Conservation (phyloP, 2,329 filamentous ascomycete genomes). For the Ophiostoma montium region DNA sequence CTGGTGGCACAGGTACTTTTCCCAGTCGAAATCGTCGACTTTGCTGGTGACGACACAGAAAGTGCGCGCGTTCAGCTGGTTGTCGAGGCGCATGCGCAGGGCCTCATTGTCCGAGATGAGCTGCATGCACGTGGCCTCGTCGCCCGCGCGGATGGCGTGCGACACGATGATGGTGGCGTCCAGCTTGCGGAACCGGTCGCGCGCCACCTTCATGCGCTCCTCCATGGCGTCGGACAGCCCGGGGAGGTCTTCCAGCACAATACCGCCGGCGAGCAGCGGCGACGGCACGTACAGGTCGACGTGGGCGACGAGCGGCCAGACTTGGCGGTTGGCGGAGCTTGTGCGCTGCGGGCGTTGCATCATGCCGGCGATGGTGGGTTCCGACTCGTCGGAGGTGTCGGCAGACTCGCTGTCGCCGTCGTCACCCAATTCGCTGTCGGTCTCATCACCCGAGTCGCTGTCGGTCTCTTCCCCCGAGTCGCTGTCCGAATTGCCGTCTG, state of each 20-base stretch:
- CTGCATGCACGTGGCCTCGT: constrained; percentile 14
- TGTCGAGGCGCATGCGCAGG: constrained; percentile 17
- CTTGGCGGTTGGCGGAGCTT: not conserved
- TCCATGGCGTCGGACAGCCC: constrained; percentile 30
- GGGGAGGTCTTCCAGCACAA: constrained; percentile 38
- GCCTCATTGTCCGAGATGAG: constrained; percentile 19
- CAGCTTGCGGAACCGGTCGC: constrained; percentile 11
- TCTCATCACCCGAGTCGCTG: too few species aligned
- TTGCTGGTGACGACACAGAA: constrained; percentile 19
- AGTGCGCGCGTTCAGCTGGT: constrained; percentile 12
- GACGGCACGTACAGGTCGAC: constrained; percentile 31
- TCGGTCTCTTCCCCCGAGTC: too few species aligned
- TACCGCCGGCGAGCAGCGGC: constrained; percentile 30
- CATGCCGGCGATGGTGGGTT: not conserved
- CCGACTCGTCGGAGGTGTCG: not conserved
- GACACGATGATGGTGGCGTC: constrained; percentile 19
- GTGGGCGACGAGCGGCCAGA: constrained; percentile 24
- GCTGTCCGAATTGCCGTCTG: not conserved
- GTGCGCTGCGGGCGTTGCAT: not conserved
- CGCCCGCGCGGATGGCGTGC: constrained; percentile 15
- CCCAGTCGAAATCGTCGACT: constrained; percentile 17
- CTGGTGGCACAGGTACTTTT: not conserved
- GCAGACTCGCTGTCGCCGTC: not conserved
- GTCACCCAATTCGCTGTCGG: too few species aligned
- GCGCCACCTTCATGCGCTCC: constrained; percentile 17